Evolutionary conservation across 768 basidiomycete species (phyloP).

Genomic region (Pleurotus cornucopiae): DNA sequence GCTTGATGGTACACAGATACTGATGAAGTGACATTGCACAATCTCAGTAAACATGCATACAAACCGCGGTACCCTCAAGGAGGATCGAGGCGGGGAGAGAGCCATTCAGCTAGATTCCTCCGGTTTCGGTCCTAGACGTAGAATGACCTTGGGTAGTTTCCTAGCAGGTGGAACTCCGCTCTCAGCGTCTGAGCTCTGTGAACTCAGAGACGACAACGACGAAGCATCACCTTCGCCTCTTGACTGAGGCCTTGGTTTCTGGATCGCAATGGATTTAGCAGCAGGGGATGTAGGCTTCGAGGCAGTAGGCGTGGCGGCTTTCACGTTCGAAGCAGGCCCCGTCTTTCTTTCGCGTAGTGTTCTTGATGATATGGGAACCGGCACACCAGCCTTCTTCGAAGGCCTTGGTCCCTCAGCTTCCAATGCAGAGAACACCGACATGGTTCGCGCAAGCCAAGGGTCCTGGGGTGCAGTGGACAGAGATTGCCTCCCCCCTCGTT

Average conservation of each 20-base stretch:
- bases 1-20: no score
- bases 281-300: slow-evolving; percentile 3
- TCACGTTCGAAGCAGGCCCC: slow-evolving; percentile 11
- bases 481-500: slow-evolving; percentile 44
- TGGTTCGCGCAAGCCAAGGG: slow-evolving; percentile 56
- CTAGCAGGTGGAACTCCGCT: slow-evolving; percentile 10
- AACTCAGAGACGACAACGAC: background rate
- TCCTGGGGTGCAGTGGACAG: slow-evolving; percentile 28
- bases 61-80: no score
- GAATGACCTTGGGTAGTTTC: slow-evolving; percentile 28
- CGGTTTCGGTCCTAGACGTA: slow-evolving; percentile 25
- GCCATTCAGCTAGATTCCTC: background rate
- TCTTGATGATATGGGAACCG: slow-evolving; percentile 33
- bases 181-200: background rate
- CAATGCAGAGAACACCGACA: slow-evolving; percentile 43
- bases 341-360: slow-evolving; percentile 48
- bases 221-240: background rate
- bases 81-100: no score
- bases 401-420: slow-evolving; percentile 23
- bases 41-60: no score
- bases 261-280: background rate
- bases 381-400: slow-evolving; percentile 13
- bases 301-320: slow-evolving; percentile 14
- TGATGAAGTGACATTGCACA: no score
- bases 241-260: no score